A percentile compares a stretch with the other conserved stretches of the same genome.
Evolutionary conservation across 495 filamentous ascomycete species (phyloP).

Genomic region (Podospora australis): DNA sequence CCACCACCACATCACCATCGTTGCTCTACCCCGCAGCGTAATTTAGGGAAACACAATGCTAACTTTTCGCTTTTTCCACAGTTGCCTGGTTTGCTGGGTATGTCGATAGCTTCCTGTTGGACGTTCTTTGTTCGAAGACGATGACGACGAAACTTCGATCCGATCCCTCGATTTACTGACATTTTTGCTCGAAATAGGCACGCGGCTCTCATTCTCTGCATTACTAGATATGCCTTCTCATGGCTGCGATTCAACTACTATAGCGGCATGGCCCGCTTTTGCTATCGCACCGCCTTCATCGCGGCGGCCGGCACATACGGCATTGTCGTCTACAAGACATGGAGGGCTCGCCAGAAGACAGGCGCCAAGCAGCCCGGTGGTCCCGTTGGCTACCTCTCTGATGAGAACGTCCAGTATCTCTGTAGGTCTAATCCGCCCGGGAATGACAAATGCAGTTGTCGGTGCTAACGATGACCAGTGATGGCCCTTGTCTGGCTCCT

Average conservation of each 20-base stretch:
- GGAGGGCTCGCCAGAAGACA: constrained; percentile 68
- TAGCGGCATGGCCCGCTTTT: constrained; percentile 63
- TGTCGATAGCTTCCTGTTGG: constrained; percentile 29
- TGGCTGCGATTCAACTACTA: constrained; percentile 79
- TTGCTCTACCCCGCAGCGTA: too few relatives aligned
- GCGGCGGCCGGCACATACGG: constrained; percentile 89
- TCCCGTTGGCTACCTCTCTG: constrained; percentile 57
- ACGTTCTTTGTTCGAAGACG: not conserved
- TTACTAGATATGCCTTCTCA: constrained; percentile 72
- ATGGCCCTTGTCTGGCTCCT: constrained; percentile 97
- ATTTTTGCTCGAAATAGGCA: constrained; percentile 53
- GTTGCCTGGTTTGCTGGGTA: constrained; percentile 87
- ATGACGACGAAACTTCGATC: too few relatives aligned
- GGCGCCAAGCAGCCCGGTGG: constrained; percentile 53
- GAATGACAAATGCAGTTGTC: constrained; percentile 6
- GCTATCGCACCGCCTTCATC: constrained; percentile 84
- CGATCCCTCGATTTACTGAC: too few relatives aligned
- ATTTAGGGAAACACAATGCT: too few relatives aligned
- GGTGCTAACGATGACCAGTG: constrained; percentile 40
- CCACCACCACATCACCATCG: too few relatives aligned
- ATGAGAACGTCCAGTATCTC: constrained; percentile 98
- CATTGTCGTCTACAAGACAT: constrained; percentile 98
- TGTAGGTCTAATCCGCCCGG: constrained; percentile 49
- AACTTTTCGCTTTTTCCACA: constrained; percentile 20
- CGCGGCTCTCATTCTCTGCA: constrained; percentile 72